Percentiles rank a stretch among this genome's conserved stretches.
These are phyloP conservation scores for Candida manassasensis DNA, from an alignment of 805 yeast genomes.

Conservation along the genomic window DNA sequence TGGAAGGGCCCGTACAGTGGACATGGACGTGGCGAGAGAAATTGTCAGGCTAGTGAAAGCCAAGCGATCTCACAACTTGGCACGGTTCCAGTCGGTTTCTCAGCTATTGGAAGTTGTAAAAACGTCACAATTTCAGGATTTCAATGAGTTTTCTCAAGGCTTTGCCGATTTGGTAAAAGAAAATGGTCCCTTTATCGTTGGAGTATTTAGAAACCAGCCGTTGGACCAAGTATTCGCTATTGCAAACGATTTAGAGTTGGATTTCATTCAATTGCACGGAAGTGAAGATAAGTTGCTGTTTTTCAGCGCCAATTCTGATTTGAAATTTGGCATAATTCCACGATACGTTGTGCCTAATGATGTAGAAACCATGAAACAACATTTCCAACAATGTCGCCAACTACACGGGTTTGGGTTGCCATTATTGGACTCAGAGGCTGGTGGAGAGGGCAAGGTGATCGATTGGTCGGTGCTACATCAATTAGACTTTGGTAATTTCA, in stretches of 20 bases:
- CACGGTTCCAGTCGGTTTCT: conserved; percentile 16
- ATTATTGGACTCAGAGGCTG: conserved; percentile 79
- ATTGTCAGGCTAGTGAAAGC: conserved; percentile 25
- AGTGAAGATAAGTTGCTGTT: conserved; percentile 47
- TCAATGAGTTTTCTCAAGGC: conserved; percentile 27
- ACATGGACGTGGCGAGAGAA: conserved; percentile 21
- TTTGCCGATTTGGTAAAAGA: conserved; percentile 19
- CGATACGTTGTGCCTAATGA: conserved; percentile 62
- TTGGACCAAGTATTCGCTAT: conserved; percentile 52
- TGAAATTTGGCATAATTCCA: conserved; percentile 59
- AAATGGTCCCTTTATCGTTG: conserved; percentile 71
- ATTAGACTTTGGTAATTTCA: conserved; percentile 41
- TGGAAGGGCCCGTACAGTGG: conserved; percentile 65
- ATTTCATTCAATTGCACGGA: conserved; percentile 88
- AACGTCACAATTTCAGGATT: conserved; percentile 8
- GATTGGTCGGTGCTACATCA: conserved; percentile 54
- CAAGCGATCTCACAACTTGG: conserved; percentile 14
- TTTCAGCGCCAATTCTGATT: conserved; percentile 37
- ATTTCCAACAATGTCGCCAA: conserved; percentile 7
- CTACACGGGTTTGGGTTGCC: conserved; percentile 46
- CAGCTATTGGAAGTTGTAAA: conserved; percentile 14
- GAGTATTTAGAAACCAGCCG: conserved; percentile 84
- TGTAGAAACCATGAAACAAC: conserved; percentile 27
- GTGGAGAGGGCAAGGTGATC: conserved; percentile 85
- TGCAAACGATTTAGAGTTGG: conserved; percentile 48